A percentile compares a stretch with the other conserved stretches of the same genome.
These are phyloP conservation scores for Actinidia chinensis DNA, from an alignment of 179 eudicot genomes.

Conservation along the genomic window DNA sequence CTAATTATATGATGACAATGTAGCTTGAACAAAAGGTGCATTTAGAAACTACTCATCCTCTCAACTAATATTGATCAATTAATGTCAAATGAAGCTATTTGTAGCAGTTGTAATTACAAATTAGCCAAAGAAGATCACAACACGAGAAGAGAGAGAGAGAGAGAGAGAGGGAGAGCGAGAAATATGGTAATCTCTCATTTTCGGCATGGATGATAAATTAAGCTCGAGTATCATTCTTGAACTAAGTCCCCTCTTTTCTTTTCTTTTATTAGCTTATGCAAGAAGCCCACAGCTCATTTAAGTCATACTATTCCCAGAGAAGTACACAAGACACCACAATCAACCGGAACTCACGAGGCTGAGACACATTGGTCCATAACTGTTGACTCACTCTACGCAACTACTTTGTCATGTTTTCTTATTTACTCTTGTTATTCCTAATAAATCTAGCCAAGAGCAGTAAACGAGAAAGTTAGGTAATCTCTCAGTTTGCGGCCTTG, in stretches of 20 bases:
- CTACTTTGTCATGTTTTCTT: background rate
- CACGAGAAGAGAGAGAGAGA: background rate
- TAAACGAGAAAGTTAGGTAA: too few relatives aligned
- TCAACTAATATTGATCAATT: background rate
- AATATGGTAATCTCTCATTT: background rate
- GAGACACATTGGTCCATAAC: background rate
- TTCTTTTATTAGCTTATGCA: constrained; percentile 9
- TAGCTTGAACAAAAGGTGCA: background rate
- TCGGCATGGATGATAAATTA: background rate
- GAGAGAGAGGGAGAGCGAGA: background rate
- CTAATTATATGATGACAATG: background rate
- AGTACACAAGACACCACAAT: background rate
- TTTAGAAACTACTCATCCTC: background rate
- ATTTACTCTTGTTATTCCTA: background rate
- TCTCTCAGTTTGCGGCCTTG: background rate
- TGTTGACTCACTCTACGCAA: background rate
- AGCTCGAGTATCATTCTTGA: background rate
- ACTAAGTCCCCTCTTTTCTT: background rate
- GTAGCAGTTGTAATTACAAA: background rate
- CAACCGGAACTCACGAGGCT: background rate
- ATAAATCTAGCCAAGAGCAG: background rate
- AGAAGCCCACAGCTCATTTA: background rate
- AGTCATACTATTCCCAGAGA: background rate
- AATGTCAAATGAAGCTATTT: background rate
- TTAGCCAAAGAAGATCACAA: constrained; percentile 1